Percentiles rank a stretch among this genome's conserved stretches.
Evolutionary conservation across 1,139 yeast genomes (phyloP).

Genomic region (Protomyces arabidopsidicola): DNA sequence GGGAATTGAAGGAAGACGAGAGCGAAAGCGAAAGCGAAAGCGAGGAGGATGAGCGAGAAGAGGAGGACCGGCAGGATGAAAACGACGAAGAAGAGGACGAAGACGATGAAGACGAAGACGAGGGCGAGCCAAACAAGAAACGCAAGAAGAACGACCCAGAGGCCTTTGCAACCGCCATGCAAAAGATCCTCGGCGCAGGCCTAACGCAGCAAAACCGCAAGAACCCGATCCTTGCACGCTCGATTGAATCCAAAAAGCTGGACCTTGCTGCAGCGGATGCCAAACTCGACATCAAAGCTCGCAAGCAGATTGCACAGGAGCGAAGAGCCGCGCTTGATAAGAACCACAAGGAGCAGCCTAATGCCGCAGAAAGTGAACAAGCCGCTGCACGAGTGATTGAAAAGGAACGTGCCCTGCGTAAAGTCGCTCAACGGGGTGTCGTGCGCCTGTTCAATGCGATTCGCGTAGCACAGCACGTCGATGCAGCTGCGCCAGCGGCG

Average conservation of each 20-base stretch:
- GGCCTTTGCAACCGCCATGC: slow-evolving; percentile 75
- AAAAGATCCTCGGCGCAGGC: slow-evolving; percentile 76
- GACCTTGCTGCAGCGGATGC: slow-evolving; percentile 55
- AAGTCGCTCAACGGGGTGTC: slow-evolving; percentile 84
- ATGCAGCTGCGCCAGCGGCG: background rate
- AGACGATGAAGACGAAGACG: slow-evolving; percentile 33
- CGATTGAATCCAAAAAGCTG: slow-evolving; percentile 1
- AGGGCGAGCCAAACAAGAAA: slow-evolving; percentile 39
- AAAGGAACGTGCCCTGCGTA: slow-evolving; percentile 66
- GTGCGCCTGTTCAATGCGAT: slow-evolving; percentile 88
- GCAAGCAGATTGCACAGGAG: slow-evolving; percentile 62
- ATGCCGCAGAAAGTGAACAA: slow-evolving; percentile 36
- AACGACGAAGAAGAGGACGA: slow-evolving; percentile 29
- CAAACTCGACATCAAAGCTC: slow-evolving; percentile 79
- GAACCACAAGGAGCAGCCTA: slow-evolving; percentile 58
- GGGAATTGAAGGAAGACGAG: background rate
- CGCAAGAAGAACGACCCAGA: slow-evolving; percentile 54
- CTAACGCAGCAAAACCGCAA: slow-evolving; percentile 81
- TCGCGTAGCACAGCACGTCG: slow-evolving; percentile 63
- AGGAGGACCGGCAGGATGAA: slow-evolving; percentile 3
- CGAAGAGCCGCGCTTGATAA: slow-evolving; percentile 64
- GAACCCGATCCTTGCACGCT: slow-evolving; percentile 82
- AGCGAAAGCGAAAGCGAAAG: background rate
- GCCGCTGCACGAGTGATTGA: slow-evolving; percentile 54
- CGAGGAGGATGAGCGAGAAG: slow-evolving; percentile 1